Evolutionary conservation across 495 filamentous ascomycete genomes (phyloP).

Genomic region (Tetracladium marchalianum): DNA sequence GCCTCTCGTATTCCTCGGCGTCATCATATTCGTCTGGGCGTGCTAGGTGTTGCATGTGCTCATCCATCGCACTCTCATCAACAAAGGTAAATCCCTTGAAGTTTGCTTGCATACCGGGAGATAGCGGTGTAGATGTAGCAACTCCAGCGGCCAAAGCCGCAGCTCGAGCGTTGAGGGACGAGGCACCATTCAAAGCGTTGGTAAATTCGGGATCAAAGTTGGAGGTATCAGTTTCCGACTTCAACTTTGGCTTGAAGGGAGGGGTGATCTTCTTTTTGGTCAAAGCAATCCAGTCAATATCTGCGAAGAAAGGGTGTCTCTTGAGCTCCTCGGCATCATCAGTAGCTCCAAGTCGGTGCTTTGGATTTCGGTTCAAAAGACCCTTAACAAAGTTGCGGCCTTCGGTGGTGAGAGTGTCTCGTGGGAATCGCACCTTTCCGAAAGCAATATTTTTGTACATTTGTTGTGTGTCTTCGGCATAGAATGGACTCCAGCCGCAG

Average conservation of each 20-base stretch:
- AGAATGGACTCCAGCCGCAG: constrained; percentile 98
- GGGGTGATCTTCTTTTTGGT: constrained; percentile 87
- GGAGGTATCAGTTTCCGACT: constrained; percentile 88
- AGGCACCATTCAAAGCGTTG: constrained; percentile 75
- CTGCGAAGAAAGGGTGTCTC: constrained; percentile 85
- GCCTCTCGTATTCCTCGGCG: constrained; percentile 41
- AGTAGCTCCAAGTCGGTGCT: constrained; percentile 84
- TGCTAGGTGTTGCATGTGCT: constrained; percentile 60
- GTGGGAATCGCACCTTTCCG: constrained; percentile 92
- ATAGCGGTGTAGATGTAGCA: constrained; percentile 78
- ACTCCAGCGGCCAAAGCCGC: constrained; percentile 52
- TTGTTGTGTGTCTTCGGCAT: constrained; percentile 97
- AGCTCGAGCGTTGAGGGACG: constrained; percentile 63
- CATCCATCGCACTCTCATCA: constrained; percentile 91
- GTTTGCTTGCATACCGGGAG: constrained; percentile 91
- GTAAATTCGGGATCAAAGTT: constrained; percentile 99
- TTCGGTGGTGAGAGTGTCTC: constrained; percentile 86
- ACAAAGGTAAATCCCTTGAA: constrained; percentile 98
- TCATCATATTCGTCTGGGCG: constrained; percentile 63
- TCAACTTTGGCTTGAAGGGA: constrained; percentile 94
- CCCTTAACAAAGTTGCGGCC: constrained; percentile 98
- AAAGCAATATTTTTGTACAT: constrained; percentile 99
- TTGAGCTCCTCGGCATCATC: constrained; percentile 93
- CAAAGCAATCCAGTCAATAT: constrained; percentile 85
- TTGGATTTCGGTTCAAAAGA: constrained; percentile 90